Evolutionary conservation across 2,329 filamentous ascomycete genomes (phyloP).

Genomic region (Cordyceps javanica): DNA sequence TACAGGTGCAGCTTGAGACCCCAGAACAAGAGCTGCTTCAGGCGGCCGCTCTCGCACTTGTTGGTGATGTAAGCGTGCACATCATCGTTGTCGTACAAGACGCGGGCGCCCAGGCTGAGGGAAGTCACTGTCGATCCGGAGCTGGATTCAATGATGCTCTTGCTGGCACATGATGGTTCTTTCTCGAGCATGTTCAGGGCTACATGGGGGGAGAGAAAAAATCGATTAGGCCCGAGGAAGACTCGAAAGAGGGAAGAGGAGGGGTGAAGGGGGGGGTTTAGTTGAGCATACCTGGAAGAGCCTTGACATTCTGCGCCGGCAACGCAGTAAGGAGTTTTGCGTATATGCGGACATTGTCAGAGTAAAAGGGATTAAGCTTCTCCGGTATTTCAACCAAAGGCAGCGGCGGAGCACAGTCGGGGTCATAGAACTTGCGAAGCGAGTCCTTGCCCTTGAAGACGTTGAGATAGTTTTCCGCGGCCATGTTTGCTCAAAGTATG

Average conservation of each 20-base stretch:
- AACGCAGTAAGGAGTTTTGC: conserved; percentile 60
- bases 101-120: conserved; percentile 36
- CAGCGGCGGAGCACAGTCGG: conserved; percentile 48
- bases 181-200: conserved; percentile 44
- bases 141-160: conserved; percentile 53
- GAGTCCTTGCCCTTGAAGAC: conserved; percentile 51
- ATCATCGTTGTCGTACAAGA: conserved; percentile 32
- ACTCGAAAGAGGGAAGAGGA: neutral
- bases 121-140: conserved; percentile 58
- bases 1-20: conserved; percentile 28
- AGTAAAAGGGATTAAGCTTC: conserved; percentile 47
- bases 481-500: conserved; percentile 19
- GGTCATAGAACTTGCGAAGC: conserved; percentile 52
- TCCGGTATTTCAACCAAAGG: conserved; percentile 55
- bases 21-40: conserved; percentile 29
- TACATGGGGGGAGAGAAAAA: conserved; percentile 10
- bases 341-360: conserved; percentile 55
- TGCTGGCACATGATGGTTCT: conserved; percentile 34
- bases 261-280: neutral
- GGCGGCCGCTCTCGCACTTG: conserved; percentile 31
- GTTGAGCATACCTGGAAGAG: conserved; percentile 43
- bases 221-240: conserved; percentile 12
- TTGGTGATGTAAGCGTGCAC: conserved; percentile 43
- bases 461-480: conserved; percentile 32
- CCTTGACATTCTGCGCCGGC: conserved; percentile 57